phyloP scores from a whole-genome alignment of 164 flowering plant genomes.

The Vitis labrusca region DNA sequence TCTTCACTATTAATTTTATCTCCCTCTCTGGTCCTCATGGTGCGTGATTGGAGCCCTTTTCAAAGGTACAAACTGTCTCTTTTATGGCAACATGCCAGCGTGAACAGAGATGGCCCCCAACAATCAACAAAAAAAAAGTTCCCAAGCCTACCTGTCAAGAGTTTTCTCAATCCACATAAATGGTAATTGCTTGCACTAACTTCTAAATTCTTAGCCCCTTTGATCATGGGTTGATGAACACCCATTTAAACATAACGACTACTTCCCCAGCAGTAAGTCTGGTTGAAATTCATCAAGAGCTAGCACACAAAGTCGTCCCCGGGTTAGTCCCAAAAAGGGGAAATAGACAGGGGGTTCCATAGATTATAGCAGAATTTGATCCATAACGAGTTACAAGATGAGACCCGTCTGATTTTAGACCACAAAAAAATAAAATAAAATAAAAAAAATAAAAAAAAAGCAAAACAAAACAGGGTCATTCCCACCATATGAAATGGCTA shows the following conservation, averaged over 20 bases:
- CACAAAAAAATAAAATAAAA: constrained; percentile 22
- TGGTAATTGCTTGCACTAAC: constrained; percentile 95
- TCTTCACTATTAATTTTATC: no score
- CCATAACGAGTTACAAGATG: constrained; percentile 80
- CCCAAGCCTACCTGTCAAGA: constrained; percentile 35
- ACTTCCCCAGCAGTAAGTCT: constrained; percentile 96
- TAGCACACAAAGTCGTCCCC: constrained; percentile 97
- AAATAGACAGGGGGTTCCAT: constrained; percentile 63
- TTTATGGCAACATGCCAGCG: no score
- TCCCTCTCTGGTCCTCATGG: no score
- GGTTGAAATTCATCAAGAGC: constrained; percentile 56
- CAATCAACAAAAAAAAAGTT: constrained; percentile 75
- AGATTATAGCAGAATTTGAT: constrained; percentile 71
- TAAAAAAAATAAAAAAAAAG: no score
- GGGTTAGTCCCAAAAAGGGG: constrained; percentile 65
- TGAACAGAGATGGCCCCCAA: constrained; percentile 51
- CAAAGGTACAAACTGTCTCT: no score
- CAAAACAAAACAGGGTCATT: constrained; percentile 46
- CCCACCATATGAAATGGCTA: constrained; percentile 92
- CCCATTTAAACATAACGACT: constrained; percentile 75
- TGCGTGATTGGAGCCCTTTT: no score
- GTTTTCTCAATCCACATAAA: constrained; percentile 76
- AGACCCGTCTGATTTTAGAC: constrained; percentile 78
- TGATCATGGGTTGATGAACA: constrained; percentile 69
- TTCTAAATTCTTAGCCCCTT: constrained; percentile 59